phyloP scores from a whole-genome alignment of 148 eudicot genomes.

The Vaccinium darrowii region DNA sequence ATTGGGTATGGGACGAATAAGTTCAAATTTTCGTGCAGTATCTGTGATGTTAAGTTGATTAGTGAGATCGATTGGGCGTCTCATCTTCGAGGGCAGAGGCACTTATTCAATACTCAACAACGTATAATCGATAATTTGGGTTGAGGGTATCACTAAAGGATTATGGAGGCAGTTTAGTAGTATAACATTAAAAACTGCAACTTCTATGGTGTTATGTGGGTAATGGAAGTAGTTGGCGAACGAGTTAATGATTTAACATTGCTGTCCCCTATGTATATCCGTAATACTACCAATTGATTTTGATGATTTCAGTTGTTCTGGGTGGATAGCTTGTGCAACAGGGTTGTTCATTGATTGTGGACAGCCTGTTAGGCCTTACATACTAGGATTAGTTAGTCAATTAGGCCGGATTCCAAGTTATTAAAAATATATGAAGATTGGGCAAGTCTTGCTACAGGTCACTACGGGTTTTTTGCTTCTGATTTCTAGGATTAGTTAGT shows the following conservation, averaged over 20 bases:
- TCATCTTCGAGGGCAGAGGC: slow-evolving; percentile 15
- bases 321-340: not conserved
- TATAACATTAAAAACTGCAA: not conserved
- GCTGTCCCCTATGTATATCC: not conserved
- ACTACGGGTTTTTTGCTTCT: not conserved
- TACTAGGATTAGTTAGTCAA: not conserved
- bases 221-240: not conserved
- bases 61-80: not conserved
- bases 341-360: not conserved
- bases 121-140: not conserved
- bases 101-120: slow-evolving; percentile 14
- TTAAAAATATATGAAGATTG: not conserved
- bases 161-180: not conserved
- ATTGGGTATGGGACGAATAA: too few species aligned
- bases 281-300: too few species aligned
- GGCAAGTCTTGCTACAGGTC: not conserved
- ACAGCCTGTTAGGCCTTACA: not conserved
- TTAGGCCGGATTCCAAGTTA: not conserved
- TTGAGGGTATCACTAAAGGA: not conserved
- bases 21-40: too few species aligned
- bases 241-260: not conserved
- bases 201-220: not conserved
- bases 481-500: not conserved
- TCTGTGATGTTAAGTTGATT: slow-evolving; percentile 5
- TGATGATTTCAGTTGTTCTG: not conserved